Evolutionary conservation across 352 stramenopile species (phyloP), one percentile per base, ranked within the genome.

Genomic region (Globisporangium barbulae): DNA sequence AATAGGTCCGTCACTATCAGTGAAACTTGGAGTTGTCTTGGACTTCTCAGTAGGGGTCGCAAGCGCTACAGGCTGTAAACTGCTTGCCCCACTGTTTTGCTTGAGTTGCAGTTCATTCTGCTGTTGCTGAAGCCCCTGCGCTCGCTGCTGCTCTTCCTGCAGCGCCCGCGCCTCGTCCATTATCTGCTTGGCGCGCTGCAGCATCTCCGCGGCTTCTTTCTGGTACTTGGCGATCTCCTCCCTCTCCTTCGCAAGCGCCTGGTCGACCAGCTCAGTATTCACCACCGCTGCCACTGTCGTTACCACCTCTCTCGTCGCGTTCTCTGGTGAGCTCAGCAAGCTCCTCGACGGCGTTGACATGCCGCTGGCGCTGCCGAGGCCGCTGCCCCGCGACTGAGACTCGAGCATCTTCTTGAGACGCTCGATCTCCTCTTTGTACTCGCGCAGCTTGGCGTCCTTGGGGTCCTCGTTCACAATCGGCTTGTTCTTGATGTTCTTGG

Each of bases 401-500:
- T 93, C 85, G 15, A 67, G 79, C 66, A 96, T 73, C 69, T 95
- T 88, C 55, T 90, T 79, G 22, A 98, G 80, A 12, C 81, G 78
- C 59, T 94, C 80, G 33, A 98, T 96, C 55, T 97, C 85, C 37
- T 91, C 83, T 47, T 97, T 96, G 68, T 97, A 94, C 65, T 94
- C 87, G 21, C 88, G 77, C 41, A 98, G 67, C 71, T 97, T 94
- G n/a, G 89, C 85, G 61, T 94, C 89, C 63, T 97, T 97, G 0
- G 93, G 92, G 60, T 99, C 96, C 53, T 98, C 89, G 75, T 99
- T 99, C 59, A 98, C 85, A 1, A 93, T 90, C 4, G 96, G 94
- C 53, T 97, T 97, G 83, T 99, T 99, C 70, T 98, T 97, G 68
- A 99, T 99, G 67, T 98, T 98, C 60, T 98, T 93, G 37, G 97